Evolutionary conservation across 352 stramenopile species (phyloP), one percentile per base, ranked within the genome.

Genomic region (Globisporangium yorkense): DNA sequence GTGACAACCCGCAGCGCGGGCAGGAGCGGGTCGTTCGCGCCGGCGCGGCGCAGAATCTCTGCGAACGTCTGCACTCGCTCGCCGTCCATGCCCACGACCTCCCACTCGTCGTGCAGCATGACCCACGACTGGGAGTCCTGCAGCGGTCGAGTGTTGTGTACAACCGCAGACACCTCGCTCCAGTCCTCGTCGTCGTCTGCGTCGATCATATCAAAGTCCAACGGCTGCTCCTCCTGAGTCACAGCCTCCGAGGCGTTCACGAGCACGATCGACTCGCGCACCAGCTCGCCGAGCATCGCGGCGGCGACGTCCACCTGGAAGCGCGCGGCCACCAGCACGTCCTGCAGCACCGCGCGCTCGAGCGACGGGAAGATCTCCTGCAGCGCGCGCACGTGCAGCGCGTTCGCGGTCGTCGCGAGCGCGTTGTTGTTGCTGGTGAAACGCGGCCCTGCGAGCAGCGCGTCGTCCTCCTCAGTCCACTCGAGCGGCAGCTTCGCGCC

Each of bases 291-390:
- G 24, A 89, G 66, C 75, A 91, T 87, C 39, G 67, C 65, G 0
- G 78, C 81, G 0, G 81, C 81, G 21, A 79, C 56, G 45, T 91
- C 78, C 54, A 86, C 70, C n/a, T 73, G 70, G 64, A 72, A 91
- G 57, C 84, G 72, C n/a, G 81, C 77, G 15, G 81, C 72, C 18
- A 75, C 62, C 33, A 91, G 64, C 55, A 91, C 73, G 56, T 89
- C 81, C 44, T 78, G 63, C 21, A 84, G 61, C 44, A 89, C 56
- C 15, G 84, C 79, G 18, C 71, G 35, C 1, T 63, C 60, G 8
- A 88, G 54, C 7, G 52, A 64, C 3, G 81, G 81, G 64, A 84
- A 91, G 29, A 91, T 71, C 35, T 88, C 77, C 44, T 70, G 67
- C 48, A 91, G 60, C 40, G 72, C 43, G 43, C 56, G 54, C 43